Base-by-base conservation (phyloP, 2,329 filamentous ascomycete genomes). In the Xylariales sp. region DNA sequence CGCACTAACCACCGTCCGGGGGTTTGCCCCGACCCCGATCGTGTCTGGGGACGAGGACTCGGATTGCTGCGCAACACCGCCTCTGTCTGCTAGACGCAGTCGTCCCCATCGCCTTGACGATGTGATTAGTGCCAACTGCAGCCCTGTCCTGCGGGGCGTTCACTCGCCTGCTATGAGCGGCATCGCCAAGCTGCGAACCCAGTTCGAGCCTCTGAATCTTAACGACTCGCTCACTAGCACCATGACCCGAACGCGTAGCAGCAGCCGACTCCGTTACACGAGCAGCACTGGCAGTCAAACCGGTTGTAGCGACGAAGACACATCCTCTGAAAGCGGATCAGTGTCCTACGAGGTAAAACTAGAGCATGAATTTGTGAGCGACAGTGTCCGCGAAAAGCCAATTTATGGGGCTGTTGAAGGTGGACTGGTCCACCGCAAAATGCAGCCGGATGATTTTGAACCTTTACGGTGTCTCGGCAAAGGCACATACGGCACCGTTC, bases 401-500 rank as follows among this genome's bases (percentile, higher is more conserved):
- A 74, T 65, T 62, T 70, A 66, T 58, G 78, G 80, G 45, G 78
- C 78, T 62, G 81, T 82, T 52, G 88, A 89, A 73, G 86, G 87
- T 32, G 85, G 86, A 16, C 79, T 88, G 63, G 80, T 86, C 73
- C 76, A 84, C 75, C 78, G 92, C 71, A 98, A 99, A 83, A 97
- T 98, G 91, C 91, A 91, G 8, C 90, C 94, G 1, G 89, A 90
- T 10, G 96, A 99, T 78, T 99, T 99, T 78, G 91, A 97, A 75
- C 89, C 92, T 10, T 83, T 99, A 58, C 92, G 93, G 57, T 98
- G 95, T 79, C 90, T 99, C 28, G 97, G 97, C 64, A 98, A 98
- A 78, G 96, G 96, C 56, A 94, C 96, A 14, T 99, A 96, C 78
- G 96, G 96, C 43, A 99, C 95, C 0, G 97, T 99, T 10, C 83